These are phyloP conservation scores for Aspergillus leporis DNA, from an alignment of 495 filamentous ascomycete species.

Conservation along the genomic window DNA sequence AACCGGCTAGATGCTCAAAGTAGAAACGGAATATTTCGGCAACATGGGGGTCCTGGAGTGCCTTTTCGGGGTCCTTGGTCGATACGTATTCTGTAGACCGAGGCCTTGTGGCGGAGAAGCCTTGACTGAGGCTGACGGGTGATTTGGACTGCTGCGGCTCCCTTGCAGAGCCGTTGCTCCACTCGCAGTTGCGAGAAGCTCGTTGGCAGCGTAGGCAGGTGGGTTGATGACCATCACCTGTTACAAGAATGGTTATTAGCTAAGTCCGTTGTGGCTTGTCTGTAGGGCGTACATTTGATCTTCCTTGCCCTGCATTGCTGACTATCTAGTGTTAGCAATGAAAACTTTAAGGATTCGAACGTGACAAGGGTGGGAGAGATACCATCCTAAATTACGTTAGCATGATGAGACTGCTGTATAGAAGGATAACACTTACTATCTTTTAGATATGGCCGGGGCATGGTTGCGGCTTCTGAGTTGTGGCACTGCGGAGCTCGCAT, in stretches of 20 bases:
- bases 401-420: not conserved
- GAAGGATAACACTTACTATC: not conserved
- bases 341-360: too few relatives aligned
- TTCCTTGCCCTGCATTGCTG: slow-evolving; percentile 33
- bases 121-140: not conserved
- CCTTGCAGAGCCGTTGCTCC: slow-evolving; percentile 2
- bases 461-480: not conserved
- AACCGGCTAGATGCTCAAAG: slow-evolving; percentile 29
- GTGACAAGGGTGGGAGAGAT: not conserved
- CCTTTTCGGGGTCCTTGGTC: slow-evolving; percentile 19
- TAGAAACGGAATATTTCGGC: slow-evolving; percentile 33
- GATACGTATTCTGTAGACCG: slow-evolving; percentile 12
- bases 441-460: not conserved
- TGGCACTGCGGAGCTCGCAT: not conserved
- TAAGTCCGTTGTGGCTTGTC: not conserved
- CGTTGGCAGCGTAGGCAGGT: slow-evolving; percentile 26
- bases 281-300: slow-evolving; percentile 26
- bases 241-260: not conserved
- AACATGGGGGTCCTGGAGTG: slow-evolving; percentile 23
- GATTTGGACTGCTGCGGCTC: not conserved
- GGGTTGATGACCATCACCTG: slow-evolving; percentile 31
- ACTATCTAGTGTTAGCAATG: slow-evolving; percentile 8
- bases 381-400: not conserved
- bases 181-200: slow-evolving; percentile 26
- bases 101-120: not conserved